Percentiles rank a stretch among this genome's conserved stretches.
phyloP scores from a whole-genome alignment of 352 stramenopile species.

The Phytophthora pinifolia region DNA sequence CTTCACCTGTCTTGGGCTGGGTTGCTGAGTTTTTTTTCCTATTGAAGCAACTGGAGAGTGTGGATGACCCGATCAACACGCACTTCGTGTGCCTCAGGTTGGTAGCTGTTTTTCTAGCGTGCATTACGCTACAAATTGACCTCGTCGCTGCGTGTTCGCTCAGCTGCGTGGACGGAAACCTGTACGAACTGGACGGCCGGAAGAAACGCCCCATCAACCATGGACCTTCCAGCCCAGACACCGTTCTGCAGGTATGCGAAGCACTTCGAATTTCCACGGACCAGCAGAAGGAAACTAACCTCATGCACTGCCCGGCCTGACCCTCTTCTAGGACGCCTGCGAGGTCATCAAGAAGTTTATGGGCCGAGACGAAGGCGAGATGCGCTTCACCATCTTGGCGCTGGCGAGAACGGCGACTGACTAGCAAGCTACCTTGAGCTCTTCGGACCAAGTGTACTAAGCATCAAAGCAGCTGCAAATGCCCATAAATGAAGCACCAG shows the following conservation, averaged over 20 bases:
- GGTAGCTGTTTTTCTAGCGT: not conserved
- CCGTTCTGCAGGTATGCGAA: slow-evolving; percentile 72
- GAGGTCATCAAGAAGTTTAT: slow-evolving; percentile 94
- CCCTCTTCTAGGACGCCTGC: slow-evolving; percentile 72
- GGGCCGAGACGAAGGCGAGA: slow-evolving; percentile 91
- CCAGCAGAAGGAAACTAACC: too few species aligned
- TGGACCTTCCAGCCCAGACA: slow-evolving; percentile 81
- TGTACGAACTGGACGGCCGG: slow-evolving; percentile 97
- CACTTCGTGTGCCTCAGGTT: slow-evolving; percentile 96
- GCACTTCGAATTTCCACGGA: too few species aligned
- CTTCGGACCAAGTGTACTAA: slow-evolving; percentile 5
- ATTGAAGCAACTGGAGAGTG: slow-evolving; percentile 71
- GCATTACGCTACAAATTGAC: not conserved
- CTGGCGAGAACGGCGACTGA: slow-evolving; percentile 72
- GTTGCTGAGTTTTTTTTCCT: not conserved
- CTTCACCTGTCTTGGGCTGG: not conserved
- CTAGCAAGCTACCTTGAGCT: slow-evolving; percentile 7
- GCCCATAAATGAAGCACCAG: slow-evolving; percentile 12
- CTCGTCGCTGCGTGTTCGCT: slow-evolving; percentile 1
- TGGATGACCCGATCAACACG: slow-evolving; percentile 94
- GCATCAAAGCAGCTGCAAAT: slow-evolving; percentile 12
- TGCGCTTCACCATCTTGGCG: slow-evolving; percentile 95
- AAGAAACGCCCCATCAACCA: slow-evolving; percentile 95
- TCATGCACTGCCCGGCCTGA: too few species aligned
- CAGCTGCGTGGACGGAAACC: slow-evolving; percentile 85